These are phyloP conservation scores for Citeromyces hawaiiensis DNA, from an alignment of 1,139 yeast genomes.

Conservation along the genomic window DNA sequence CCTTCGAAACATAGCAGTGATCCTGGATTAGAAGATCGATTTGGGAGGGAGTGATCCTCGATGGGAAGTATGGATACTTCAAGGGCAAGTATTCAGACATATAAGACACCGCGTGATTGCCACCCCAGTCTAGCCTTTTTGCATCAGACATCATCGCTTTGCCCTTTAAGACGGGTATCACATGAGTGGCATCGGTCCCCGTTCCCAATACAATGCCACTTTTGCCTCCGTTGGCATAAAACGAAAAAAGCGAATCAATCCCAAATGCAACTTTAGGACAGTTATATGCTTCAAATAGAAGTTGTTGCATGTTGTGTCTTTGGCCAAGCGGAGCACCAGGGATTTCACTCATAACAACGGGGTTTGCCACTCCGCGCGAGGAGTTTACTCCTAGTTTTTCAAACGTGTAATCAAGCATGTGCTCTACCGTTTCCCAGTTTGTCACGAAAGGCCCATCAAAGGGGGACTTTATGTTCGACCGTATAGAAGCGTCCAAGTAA, in stretches of 20 bases:
- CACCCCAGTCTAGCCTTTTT: slow-evolving; percentile 89
- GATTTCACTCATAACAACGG: slow-evolving; percentile 72
- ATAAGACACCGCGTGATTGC: slow-evolving; percentile 55
- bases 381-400: slow-evolving; percentile 62
- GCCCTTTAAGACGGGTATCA: slow-evolving; percentile 69
- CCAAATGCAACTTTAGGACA: slow-evolving; percentile 73
- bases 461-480: slow-evolving; percentile 62
- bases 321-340: slow-evolving; percentile 61
- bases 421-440: slow-evolving; percentile 88
- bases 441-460: slow-evolving; percentile 79
- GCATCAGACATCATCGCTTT: slow-evolving; percentile 53
- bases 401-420: slow-evolving; percentile 71
- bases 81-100: slow-evolving; percentile 51
- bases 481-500: slow-evolving; percentile 53
- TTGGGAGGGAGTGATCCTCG: slow-evolving; percentile 51
- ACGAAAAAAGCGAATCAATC: slow-evolving; percentile 70
- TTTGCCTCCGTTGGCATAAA: slow-evolving; percentile 24
- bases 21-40: slow-evolving; percentile 57
- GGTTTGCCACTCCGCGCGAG: slow-evolving; percentile 51
- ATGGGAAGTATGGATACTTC: slow-evolving; percentile 88
- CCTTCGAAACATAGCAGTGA: slow-evolving; percentile 62
- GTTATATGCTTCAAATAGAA: slow-evolving; percentile 68
- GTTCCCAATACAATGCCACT: slow-evolving; percentile 68
- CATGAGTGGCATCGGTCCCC: slow-evolving; percentile 72
- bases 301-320: slow-evolving; percentile 62